Conservation (phyloP, 495 filamentous ascomycete species). For the Glarea lozoyensis region DNA sequence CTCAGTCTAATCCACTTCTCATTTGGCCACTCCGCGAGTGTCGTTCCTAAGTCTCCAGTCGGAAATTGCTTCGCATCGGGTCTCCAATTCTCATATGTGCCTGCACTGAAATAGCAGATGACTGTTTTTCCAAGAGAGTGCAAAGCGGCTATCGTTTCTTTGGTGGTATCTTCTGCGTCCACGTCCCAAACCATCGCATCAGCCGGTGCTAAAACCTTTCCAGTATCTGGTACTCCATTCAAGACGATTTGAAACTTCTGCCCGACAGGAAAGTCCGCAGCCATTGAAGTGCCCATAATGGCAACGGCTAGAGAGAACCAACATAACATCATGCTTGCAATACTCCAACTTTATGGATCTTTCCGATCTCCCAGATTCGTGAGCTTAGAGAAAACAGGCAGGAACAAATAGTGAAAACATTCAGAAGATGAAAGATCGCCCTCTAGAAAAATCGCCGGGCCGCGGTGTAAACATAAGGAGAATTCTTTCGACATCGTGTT, state of each 20-base stretch:
- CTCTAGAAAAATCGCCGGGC: too few species aligned
- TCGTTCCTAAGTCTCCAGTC: background rate
- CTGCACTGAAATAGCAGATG: constrained; percentile 4
- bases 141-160: background rate
- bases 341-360: too few species aligned
- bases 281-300: background rate
- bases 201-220: background rate
- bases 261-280: background rate
- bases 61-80: background rate
- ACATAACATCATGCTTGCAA: background rate
- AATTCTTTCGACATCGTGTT: background rate
- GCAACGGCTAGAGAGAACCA: background rate
- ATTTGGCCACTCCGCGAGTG: background rate
- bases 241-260: constrained; percentile 2
- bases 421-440: too few species aligned
- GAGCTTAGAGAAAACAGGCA: too few species aligned
- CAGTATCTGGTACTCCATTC: background rate
- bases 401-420: too few species aligned
- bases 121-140: background rate
- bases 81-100: constrained; percentile 1
- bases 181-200: constrained; percentile 1
- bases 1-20: background rate
- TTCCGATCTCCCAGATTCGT: too few species aligned
- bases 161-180: background rate
- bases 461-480: too few species aligned